Base-by-base conservation (phyloP, 2,329 filamentous ascomycete species). In the Talaromyces atroroseus region DNA sequence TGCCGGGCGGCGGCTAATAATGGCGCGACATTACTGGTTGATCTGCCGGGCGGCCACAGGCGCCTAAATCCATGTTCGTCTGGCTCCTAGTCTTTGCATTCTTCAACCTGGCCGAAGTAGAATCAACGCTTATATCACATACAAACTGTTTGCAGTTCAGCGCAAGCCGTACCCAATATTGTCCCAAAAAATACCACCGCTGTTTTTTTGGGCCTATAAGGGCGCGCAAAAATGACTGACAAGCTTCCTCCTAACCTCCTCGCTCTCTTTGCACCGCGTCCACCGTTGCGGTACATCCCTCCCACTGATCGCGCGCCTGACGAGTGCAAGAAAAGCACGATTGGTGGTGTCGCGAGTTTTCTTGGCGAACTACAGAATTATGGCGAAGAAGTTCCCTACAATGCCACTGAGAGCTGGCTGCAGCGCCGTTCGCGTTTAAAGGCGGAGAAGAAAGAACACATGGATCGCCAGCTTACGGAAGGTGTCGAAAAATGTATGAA, bases 181-280 rank as follows among this genome's bases (percentile, higher is more conserved):
- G 36, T 20, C 16, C n/a, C 40, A 14, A 44, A 44, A 16, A 44
- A 29, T 29, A 29, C 26, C 2, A 11, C 23, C 45, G 24, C 5
- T 16, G 32, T 52, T 6, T 49, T 26, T 20, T 24, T 12, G 45
- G 46, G 18, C 11, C 18, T 49, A 49, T 54, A 60, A 62, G 59
- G 58, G 42, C 48, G 53, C 66, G 24, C 34, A 49, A 78, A 65
- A 60, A 99, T 97, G 94, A 97, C 94, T 51, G 92, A 96, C 81
- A 94, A 95, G 76, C 87, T 99, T 20, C 92, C 94, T 58, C 90
- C 89, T 56, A 92, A 95, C 71, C 83, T 97, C 58, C 82, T 97
- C 66, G 89, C 89, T 75, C 89, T 97, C 64, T 99, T 99, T 78
- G 89, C 92, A 76, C 90, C 94, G 70, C 89, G 94, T 59, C 94